phyloP scores from a whole-genome alignment of 179 eudicot species.

The Spinacia oleracea region DNA sequence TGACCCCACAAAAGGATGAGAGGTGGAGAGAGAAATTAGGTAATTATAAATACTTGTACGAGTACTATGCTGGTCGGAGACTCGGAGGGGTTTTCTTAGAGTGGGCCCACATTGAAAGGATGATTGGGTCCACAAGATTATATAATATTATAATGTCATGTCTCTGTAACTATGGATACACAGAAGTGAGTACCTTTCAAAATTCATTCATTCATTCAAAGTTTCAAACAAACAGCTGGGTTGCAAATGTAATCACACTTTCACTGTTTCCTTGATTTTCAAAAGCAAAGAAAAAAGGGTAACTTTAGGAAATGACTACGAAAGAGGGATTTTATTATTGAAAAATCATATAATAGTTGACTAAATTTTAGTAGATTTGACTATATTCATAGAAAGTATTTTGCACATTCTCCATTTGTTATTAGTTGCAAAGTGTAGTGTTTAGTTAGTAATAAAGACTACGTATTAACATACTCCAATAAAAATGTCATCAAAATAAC shows the following conservation, averaged over 20 bases:
- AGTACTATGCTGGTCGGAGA: no score
- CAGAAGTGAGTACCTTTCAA: neutral
- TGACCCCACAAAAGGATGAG: conserved; percentile 3
- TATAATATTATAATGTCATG: neutral
- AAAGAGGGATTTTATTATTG: neutral
- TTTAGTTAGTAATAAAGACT: no score
- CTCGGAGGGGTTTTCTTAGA: no score
- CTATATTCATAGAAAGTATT: neutral
- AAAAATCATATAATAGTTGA: neutral
- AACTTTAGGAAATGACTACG: neutral
- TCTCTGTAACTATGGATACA: neutral
- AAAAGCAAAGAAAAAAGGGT: neutral
- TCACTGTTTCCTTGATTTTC: no score
- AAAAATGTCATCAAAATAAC: no score
- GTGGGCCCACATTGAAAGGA: neutral
- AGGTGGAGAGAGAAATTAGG: neutral
- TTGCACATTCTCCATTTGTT: no score
- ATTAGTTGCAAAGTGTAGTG: no score
- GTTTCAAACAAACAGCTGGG: neutral
- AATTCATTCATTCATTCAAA: neutral
- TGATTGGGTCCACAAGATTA: neutral
- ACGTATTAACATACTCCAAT: no score
- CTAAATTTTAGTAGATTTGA: neutral
- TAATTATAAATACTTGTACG: neutral
- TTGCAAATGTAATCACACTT: no score